Conservation (phyloP, 345 rosid genomes). For the Lepidium aucheri region DNA sequence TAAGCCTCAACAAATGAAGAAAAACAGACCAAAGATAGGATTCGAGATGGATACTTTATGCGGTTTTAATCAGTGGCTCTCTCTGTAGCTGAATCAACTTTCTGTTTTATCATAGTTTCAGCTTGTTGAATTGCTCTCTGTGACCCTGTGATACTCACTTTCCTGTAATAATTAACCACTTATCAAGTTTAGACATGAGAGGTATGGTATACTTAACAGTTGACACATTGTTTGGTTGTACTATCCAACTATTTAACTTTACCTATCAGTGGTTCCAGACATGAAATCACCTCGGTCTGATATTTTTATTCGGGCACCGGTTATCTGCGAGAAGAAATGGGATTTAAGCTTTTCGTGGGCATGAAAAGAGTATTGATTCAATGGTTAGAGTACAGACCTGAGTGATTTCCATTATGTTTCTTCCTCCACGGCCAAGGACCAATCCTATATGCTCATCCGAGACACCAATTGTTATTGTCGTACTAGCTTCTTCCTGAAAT, state of each 20-base stretch:
- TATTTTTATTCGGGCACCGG: constrained; percentile 91
- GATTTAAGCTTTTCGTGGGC: neutral
- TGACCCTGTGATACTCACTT: constrained; percentile 88
- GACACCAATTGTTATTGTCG: constrained; percentile 73
- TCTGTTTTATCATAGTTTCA: constrained; percentile 89
- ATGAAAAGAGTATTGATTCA: neutral
- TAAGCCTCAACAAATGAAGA: constrained; percentile 17
- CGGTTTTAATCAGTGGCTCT: constrained; percentile 49
- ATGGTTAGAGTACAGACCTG: constrained; percentile 42
- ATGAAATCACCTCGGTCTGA: constrained; percentile 96
- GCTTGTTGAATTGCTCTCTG: constrained; percentile 81
- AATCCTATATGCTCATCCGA: constrained; percentile 92
- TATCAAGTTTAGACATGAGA: constrained; percentile 9
- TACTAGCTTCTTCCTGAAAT: constrained; percentile 67
- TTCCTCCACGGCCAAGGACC: constrained; percentile 97
- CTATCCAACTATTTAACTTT: neutral
- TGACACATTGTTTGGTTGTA: neutral
- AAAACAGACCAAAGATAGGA: constrained; percentile 5
- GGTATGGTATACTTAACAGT: too few relatives aligned
- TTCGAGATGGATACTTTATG: neutral
- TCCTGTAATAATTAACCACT: constrained; percentile 43
- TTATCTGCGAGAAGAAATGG: constrained; percentile 42
- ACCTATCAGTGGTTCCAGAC: constrained; percentile 93
- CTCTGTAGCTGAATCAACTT: constrained; percentile 82
- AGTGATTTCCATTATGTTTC: constrained; percentile 89